Percentiles rank a stretch among this genome's conserved stretches.
Conservation (phyloP, 2,329 filamentous ascomycete genomes). For the Alternaria longipes region DNA sequence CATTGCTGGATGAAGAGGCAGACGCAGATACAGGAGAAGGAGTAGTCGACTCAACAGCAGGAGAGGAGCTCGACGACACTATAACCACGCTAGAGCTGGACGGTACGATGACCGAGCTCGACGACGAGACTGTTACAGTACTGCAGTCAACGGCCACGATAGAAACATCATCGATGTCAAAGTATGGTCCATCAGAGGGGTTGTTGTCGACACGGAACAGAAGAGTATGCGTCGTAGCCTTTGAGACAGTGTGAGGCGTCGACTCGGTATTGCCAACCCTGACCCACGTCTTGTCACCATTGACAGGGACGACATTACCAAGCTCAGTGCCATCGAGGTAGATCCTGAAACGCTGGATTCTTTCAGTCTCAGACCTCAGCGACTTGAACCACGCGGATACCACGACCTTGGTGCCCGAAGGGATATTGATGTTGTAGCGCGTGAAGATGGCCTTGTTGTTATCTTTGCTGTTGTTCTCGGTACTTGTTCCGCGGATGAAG, state of each 20-base stretch:
- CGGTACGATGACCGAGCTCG: neutral
- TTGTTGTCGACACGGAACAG: neutral
- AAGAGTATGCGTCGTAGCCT: neutral
- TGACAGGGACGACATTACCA: neutral
- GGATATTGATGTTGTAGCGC: neutral
- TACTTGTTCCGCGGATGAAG: neutral
- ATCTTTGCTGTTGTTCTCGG: neutral
- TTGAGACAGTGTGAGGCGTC: neutral
- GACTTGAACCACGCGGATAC: conserved; percentile 3
- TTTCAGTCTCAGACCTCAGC: neutral
- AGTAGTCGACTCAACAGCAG: neutral
- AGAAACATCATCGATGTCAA: neutral
- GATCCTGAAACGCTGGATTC: conserved; percentile 1
- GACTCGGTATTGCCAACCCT: neutral
- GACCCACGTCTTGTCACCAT: neutral
- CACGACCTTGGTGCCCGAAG: neutral
- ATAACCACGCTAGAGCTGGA: neutral
- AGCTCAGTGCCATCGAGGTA: neutral
- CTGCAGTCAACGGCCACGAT: neutral
- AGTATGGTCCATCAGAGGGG: neutral
- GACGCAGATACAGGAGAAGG: neutral
- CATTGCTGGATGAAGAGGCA: neutral
- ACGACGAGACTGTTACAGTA: neutral
- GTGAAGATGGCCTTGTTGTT: neutral
- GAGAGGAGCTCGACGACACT: neutral